These are phyloP conservation scores for Nicotiana undulata DNA, from an alignment of 257 asterid species.

Conservation along the genomic window DNA sequence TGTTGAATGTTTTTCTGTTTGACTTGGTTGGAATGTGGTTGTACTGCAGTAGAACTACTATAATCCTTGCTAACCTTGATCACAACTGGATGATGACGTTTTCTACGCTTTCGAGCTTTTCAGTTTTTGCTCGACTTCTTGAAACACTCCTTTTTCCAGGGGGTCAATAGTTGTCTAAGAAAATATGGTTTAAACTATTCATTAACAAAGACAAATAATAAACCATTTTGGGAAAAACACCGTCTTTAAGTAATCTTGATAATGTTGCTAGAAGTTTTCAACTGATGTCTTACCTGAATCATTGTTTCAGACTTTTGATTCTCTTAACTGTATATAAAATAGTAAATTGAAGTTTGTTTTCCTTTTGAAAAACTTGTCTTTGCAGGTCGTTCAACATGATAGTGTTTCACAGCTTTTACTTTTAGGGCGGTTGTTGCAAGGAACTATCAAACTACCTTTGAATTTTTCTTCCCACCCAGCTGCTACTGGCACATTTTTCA, in stretches of 20 bases:
- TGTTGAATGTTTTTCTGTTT: not conserved
- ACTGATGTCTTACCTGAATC: no score
- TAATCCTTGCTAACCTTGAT: conserved; percentile 2
- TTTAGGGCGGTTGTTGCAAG: conserved; percentile 93
- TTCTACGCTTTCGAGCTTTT: not conserved
- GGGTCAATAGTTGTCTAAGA: not conserved
- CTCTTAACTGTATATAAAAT: not conserved
- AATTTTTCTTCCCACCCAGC: conserved; percentile 89
- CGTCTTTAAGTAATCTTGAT: not conserved
- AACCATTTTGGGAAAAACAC: not conserved
- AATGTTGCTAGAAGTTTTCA: not conserved
- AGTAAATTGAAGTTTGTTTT: not conserved
- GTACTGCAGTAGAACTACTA: not conserved
- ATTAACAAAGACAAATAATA: not conserved
- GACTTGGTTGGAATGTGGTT: not conserved
- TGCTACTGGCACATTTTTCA: conserved; percentile 92
- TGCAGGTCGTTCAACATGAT: conserved; percentile 86
- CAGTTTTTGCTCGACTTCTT: not conserved
- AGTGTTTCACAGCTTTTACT: conserved; percentile 89
- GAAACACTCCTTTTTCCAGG: not conserved
- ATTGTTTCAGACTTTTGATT: conserved; percentile 6
- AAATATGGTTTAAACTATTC: not conserved
- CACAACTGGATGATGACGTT: not conserved
- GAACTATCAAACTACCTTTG: conserved; percentile 79
- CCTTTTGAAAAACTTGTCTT: conserved; percentile 3